phyloP scores from a whole-genome alignment of 768 basidiomycete species.

The Boletus pseudo-olivaceus region DNA sequence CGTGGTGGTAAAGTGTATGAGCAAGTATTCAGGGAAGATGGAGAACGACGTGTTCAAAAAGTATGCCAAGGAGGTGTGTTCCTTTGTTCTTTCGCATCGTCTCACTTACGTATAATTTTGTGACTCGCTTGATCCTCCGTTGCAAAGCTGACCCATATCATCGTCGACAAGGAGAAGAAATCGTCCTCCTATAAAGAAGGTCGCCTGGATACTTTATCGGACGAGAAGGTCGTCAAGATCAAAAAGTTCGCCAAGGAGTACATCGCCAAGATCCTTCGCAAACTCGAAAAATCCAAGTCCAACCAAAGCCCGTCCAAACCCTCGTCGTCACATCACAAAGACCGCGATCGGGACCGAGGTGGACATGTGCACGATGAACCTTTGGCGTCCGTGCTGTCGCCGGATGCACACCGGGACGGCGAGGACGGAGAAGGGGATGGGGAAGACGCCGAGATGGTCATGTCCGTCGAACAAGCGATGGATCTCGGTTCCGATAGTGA shows the following conservation, averaged over 20 bases:
- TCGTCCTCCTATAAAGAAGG: constrained; percentile 73
- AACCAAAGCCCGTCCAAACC: constrained; percentile 17
- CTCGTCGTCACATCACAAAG: constrained; percentile 10
- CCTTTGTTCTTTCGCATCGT: not conserved
- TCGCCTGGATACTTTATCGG: constrained; percentile 70
- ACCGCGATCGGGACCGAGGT: constrained; percentile 3
- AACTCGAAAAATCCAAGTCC: constrained; percentile 47
- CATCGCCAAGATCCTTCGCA: constrained; percentile 73
- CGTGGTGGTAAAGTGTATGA: constrained; percentile 91
- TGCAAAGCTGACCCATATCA: constrained; percentile 72
- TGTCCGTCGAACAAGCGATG: constrained; percentile 45
- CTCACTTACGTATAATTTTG: constrained; percentile 1
- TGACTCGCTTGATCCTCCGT: constrained; percentile 1
- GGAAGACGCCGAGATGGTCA: constrained; percentile 30
- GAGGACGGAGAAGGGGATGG: constrained; percentile 10
- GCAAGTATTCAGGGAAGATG: constrained; percentile 76
- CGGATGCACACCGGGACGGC: constrained; percentile 15
- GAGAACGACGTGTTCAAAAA: constrained; percentile 86
- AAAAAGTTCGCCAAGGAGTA: constrained; percentile 94
- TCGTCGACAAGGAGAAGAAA: constrained; percentile 96
- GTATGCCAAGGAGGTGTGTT: constrained; percentile 86
- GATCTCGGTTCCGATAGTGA: constrained; percentile 40
- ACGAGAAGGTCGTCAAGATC: constrained; percentile 86
- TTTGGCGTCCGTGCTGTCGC: constrained; percentile 13
- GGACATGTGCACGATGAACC: constrained; percentile 1